Evolutionary conservation across 73 alveolate genomes (phyloP).

Genomic region (Tetrahymena elliotti): DNA sequence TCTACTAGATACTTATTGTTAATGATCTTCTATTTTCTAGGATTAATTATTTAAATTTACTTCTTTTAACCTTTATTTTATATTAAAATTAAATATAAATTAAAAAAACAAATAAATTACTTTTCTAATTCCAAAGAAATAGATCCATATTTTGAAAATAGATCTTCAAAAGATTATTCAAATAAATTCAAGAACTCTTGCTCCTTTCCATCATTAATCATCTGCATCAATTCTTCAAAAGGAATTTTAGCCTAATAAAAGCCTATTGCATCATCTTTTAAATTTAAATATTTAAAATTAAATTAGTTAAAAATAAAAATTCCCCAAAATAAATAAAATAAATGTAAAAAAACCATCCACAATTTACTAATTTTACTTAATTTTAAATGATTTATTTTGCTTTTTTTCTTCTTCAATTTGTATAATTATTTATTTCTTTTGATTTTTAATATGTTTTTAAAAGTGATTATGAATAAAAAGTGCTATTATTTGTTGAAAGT

Average conservation of each 20-base stretch:
- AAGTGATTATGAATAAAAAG: too few relatives aligned
- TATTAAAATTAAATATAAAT: neutral
- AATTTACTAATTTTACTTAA: too few relatives aligned
- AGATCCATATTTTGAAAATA: neutral
- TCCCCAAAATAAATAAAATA: too few relatives aligned
- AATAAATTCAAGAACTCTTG: neutral
- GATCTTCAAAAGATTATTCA: neutral
- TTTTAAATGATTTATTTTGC: too few relatives aligned
- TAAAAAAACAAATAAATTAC: neutral
- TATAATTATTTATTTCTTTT: too few relatives aligned
- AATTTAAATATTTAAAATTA: neutral
- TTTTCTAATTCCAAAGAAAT: neutral
- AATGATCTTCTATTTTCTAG: neutral
- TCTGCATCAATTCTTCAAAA: neutral
- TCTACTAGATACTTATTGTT: neutral
- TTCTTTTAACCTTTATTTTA: neutral
- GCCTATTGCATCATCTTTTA: neutral
- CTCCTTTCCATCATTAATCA: neutral
- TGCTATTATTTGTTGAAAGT: too few relatives aligned
- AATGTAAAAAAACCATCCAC: neutral
- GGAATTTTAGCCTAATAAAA: neutral
- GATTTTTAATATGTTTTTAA: too few relatives aligned
- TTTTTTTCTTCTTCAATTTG: too few relatives aligned
- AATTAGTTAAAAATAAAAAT: too few relatives aligned
- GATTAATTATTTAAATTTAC: neutral